Base-by-base conservation (phyloP, 805 yeast species). In the Candida silvicultrix region DNA sequence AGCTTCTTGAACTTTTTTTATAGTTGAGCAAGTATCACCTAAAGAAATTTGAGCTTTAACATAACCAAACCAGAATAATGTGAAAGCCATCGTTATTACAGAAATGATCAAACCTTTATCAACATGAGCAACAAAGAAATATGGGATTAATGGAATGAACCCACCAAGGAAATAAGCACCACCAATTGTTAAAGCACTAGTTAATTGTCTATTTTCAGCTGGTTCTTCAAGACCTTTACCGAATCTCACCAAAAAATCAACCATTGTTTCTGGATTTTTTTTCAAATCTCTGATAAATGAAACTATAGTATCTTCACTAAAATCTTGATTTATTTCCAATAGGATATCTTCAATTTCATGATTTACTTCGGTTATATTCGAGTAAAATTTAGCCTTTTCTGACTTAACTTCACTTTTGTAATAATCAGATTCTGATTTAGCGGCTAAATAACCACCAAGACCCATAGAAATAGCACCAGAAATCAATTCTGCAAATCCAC, bases 391-490 rank as follows among this genome's bases (percentile, higher is more conserved):
- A 57, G 76, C 73, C 59, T 83, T 85, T 61, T 86, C 94, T 56
- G 77, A 73, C 54, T 77, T 78, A 39, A 85, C 90, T 63, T 84
- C 88, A 19, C 83, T 75, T 44, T 73, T 71, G 63, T 84, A 85
- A 64, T 80, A 85, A 61, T 85, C 92, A 21, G 74, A 68, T 68
- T 92, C 99, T 14, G 90, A 81, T 64, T 84, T 85, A 38, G 99
- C 99, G 28, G 98, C 99, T 46, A 92, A 73, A 65, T 79, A 92
- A 28, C 99, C 99, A 48, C 99, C 99, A 45, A 92, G 78, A 9
- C 99, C 98, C 99, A 92, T 92, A 25, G 96, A 85, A 44, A 92
- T 90, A 40, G 98, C 95, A 42, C 99, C 99, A 6, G 96, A 86
- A 4, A 92, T 95, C 55, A 92, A 78, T 70, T 92, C 99, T 10